These are phyloP conservation scores for Fusarium tanahbumbuense DNA, from an alignment of 2,329 filamentous ascomycete species.

Conservation along the genomic window DNA sequence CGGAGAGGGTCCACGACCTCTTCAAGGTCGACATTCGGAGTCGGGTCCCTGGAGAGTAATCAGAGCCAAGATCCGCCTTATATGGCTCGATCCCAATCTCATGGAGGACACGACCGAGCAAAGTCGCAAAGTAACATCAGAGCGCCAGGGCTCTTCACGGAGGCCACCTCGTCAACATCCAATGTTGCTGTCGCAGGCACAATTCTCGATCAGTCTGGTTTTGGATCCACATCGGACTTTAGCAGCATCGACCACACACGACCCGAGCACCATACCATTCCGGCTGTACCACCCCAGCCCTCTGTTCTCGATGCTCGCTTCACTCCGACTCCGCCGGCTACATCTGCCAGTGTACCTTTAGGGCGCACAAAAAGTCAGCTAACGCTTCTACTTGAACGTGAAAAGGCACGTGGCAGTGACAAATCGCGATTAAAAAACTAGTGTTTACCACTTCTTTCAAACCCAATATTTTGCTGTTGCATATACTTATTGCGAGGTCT, in stretches of 20 bases:
- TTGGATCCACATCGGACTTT: constrained; percentile 48
- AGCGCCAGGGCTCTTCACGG: constrained; percentile 49
- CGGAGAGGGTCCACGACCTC: constrained; percentile 41
- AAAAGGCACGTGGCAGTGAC: constrained; percentile 54
- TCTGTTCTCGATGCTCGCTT: constrained; percentile 55
- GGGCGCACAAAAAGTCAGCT: constrained; percentile 72
- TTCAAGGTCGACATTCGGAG: constrained; percentile 39
- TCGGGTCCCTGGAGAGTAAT: constrained; percentile 41
- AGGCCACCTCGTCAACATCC: constrained; percentile 55
- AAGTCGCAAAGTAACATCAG: constrained; percentile 28
- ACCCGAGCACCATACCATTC: constrained; percentile 43
- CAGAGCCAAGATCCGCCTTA: constrained; percentile 35
- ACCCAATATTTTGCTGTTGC: constrained; percentile 7
- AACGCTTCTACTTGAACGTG: constrained; percentile 66
- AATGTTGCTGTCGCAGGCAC: constrained; percentile 58
- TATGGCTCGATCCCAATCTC: constrained; percentile 51
- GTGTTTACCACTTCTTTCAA: constrained; percentile 23
- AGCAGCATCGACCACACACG: constrained; percentile 34
- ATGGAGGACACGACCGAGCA: constrained; percentile 46
- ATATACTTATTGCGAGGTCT: constrained; percentile 13
- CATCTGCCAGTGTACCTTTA: constrained; percentile 59
- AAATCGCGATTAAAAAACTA: constrained; percentile 46
- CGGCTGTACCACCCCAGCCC: constrained; percentile 35
- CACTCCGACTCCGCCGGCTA: constrained; percentile 62
- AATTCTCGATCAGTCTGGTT: constrained; percentile 56